A percentile compares a stretch with the other conserved stretches of the same genome.
These are phyloP conservation scores for Cryphonectria parasitica DNA, from an alignment of 2,329 filamentous ascomycete genomes.

Conservation along the genomic window DNA sequence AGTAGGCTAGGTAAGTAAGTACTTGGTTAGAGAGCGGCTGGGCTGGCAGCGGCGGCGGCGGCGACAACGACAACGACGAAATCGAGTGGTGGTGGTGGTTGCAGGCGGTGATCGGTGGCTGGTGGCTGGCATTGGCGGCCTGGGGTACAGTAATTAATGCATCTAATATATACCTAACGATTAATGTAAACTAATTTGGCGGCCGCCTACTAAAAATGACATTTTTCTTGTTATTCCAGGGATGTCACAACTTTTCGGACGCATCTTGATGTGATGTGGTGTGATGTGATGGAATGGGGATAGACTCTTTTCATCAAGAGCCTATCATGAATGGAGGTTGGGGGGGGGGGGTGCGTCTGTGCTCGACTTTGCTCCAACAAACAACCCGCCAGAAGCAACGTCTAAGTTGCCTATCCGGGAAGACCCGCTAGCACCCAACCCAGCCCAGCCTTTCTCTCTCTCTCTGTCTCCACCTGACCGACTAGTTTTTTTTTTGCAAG, in stretches of 20 bases:
- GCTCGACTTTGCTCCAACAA: background rate
- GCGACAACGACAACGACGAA: background rate
- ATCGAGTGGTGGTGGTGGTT: background rate
- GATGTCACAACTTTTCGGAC: background rate
- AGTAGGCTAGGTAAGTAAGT: background rate
- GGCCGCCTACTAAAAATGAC: background rate
- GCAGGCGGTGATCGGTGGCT: background rate
- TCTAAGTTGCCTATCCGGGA: conserved; percentile 3
- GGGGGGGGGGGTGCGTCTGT: no score
- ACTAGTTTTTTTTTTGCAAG: background rate
- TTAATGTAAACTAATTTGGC: no score
- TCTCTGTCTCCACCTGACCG: background rate
- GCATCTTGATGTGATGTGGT: background rate
- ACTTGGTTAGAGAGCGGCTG: no score
- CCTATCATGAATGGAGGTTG: no score
- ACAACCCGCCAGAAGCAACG: background rate
- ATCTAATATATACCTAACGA: background rate
- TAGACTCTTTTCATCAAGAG: background rate
- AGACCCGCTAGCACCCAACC: background rate
- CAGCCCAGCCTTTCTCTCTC: background rate
- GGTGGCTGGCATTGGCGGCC: no score
- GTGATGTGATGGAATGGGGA: background rate
- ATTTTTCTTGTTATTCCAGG: no score
- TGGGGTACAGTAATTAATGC: background rate
- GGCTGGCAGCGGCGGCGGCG: background rate